Base-by-base conservation (phyloP, 2,329 filamentous ascomycete species). In the Trichoderma aggressivum region DNA sequence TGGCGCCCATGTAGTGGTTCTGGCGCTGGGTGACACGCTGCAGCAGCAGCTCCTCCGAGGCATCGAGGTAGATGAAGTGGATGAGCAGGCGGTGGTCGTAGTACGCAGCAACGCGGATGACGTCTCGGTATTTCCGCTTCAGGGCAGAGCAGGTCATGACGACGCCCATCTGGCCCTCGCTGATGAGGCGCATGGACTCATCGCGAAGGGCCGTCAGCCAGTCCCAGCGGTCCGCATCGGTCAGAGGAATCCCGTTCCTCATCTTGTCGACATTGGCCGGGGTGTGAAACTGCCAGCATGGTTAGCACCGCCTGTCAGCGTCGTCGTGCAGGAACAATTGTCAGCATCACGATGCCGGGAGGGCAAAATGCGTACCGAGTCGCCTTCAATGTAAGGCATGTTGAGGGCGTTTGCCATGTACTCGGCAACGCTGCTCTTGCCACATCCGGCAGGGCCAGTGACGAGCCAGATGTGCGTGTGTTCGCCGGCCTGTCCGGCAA, bases 111-210 rank as follows among this genome's bases (percentile, higher is more conserved):
- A 94, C 90, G 36, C 93, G 89, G 79, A 96, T 93, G 73, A 95
- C 92, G 77, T 99, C 96, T 76, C 96, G 91, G 85, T 99, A 99
- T 83, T 97, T 98, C 80, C 93, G 92, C 86, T 98, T 98, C 68
- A 99, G 87, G 1, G 95, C 96, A 14, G 94, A 97, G 86, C 96
- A 99, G 67, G 96, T 97, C 72, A 99, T 88, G 63, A 99, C 93
- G n/a, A 98, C 96, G 62, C 94, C 91, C 34, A 87, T 83, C 21
- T 88, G 86, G 47, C 90, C 89, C 62, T 81, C 81, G 70, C 84
- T 82, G 72, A 92, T 84, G 64, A 84, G 84, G 67, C 82, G 81
- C 70, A 90, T 84, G 7, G 89, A 88, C 77, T 90, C 91, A 74
- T 93, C 88, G 74, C 93, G 92, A 16, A 96, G 86, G 14, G 86